Base-by-base conservation (phyloP, 1,284 basidiomycete genomes). In the Puccinia coronata region DNA sequence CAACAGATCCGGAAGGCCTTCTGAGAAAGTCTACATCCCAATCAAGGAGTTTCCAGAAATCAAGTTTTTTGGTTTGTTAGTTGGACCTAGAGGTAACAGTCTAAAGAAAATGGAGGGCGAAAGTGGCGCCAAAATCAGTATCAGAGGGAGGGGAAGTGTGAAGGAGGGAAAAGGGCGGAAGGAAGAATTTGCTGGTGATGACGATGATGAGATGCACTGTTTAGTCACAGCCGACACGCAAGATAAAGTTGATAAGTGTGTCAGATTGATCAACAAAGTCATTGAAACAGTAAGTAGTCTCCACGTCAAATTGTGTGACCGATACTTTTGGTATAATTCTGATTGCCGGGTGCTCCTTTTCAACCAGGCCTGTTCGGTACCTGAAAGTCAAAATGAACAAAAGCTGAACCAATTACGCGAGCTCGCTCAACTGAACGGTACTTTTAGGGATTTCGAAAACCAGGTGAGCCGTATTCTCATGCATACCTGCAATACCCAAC, bases 21-120 rank as follows among this genome's bases (percentile, higher is more conserved):
- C 92, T 69, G 97, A 99, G 82, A 99, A 99, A 87, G 96, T 99
- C 82, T 99, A 98, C 86, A 96, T 99, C 83, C 97, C 97, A 39
- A 95, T 98, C 85, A 98, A 99, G 86, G 97, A 99, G 88, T 99
- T 99, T 85, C 97, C 97, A 5, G 96, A 99, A 87, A 99, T 99
- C 89, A 99, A 99, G 87, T 99, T 99, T 87, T 99, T 99, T 85
- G 97, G 97, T 84, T 89, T 99, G 82, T 91, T 99, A 82, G 96
- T 99, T 83, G 97, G 97, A 57, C 97, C 97, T 84, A 92, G 97
- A 85, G 97, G 97, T 70, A 99, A 99, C 87, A 96, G 95, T 87
- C 88, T 99, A 88, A 99, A 99, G 90, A 96, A 94, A 87, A 99
- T 99, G 97, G 97, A 99, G 88, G 89, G 93, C 80, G 94, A 99